Base-by-base conservation (phyloP, 1,139 yeast species). In the Yamadazyma sp. region DNA sequence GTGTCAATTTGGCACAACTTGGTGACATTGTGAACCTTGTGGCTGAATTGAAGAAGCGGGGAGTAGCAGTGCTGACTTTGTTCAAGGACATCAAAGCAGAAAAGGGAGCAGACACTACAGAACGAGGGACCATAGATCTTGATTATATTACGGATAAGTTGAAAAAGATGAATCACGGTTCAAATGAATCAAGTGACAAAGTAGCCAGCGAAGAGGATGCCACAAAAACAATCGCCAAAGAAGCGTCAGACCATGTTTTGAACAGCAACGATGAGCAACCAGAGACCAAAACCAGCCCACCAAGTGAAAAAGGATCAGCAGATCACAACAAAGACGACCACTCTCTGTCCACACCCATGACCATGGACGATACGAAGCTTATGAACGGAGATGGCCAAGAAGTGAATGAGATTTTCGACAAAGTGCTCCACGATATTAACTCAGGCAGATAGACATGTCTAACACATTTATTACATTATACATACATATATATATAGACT, bases 21-120 rank as follows among this genome's bases (percentile, higher is more conserved):
- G 73, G 76, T 33, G 70, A 74, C 34, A 66, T 82, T 17, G 69
- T 80, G 8, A 64, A 61, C 12, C 69, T 76, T 30, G 65, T 84
- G 43, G 75, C 72, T 28, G 60, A 61, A 14, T 62, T 83, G 44
- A 79, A 77, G 47, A 59, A 61, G 14, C 61, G 69, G 27, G 86
- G 87, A 0, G 65, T 81, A 12, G 63, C 74, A 9, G 53, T 83
- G 18, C 71, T 73, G 31, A 72, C 72, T 22, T 61, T 83, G 3
- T 83, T 79, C 53, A 67, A 41, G 28, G 40, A 44, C 10, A 42
- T 48, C 1, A 34, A 35, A 9, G 27, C 22, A 15, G 17, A 39
- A 17, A 22, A 20, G 2, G 31, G 36, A 6, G 41, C 34, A n/a
- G 39, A 39, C 1, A 15, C 11, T 5, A n/a, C 4, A 4, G 36